Percentiles rank a stretch among this genome's conserved stretches.
Conservation (phyloP, 1,284 basidiomycete genomes). For the Cutaneotrichosporon cutaneum region DNA sequence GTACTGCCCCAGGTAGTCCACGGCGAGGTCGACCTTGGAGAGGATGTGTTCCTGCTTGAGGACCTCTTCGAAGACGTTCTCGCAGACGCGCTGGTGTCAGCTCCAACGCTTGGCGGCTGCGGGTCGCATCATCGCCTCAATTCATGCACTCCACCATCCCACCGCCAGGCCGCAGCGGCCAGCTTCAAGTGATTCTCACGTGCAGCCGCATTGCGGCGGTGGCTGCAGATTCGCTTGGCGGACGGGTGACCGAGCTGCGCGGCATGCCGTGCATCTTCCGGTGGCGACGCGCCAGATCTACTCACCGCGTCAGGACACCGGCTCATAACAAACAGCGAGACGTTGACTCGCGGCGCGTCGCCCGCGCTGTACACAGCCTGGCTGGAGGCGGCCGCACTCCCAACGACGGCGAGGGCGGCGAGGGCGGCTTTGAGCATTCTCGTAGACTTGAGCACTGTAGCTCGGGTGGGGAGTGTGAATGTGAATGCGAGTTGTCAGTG, state of each 20-base stretch:
- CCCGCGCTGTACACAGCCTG: too few relatives aligned
- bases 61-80: constrained; percentile 70
- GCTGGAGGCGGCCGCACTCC: not conserved
- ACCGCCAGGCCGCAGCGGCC: too few relatives aligned
- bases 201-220: too few relatives aligned
- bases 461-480: too few relatives aligned
- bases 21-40: constrained; percentile 66
- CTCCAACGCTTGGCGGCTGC: not conserved
- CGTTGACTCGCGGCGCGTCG: constrained; percentile 32
- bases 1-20: constrained; percentile 73
- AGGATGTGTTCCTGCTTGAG: constrained; percentile 58
- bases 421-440: not conserved
- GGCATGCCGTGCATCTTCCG: too few relatives aligned
- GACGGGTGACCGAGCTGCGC: too few relatives aligned
- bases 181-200: too few relatives aligned
- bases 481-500: too few relatives aligned
- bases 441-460: too few relatives aligned
- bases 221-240: too few relatives aligned
- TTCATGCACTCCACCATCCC: too few relatives aligned
- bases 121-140: too few relatives aligned
- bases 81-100: constrained; percentile 57
- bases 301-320: constrained; percentile 53
- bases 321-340: constrained; percentile 51
- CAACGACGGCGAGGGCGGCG: not conserved
- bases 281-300: constrained; percentile 11